phyloP scores from a whole-genome alignment of 352 stramenopile genomes.

The Thalassiosira allenii region DNA sequence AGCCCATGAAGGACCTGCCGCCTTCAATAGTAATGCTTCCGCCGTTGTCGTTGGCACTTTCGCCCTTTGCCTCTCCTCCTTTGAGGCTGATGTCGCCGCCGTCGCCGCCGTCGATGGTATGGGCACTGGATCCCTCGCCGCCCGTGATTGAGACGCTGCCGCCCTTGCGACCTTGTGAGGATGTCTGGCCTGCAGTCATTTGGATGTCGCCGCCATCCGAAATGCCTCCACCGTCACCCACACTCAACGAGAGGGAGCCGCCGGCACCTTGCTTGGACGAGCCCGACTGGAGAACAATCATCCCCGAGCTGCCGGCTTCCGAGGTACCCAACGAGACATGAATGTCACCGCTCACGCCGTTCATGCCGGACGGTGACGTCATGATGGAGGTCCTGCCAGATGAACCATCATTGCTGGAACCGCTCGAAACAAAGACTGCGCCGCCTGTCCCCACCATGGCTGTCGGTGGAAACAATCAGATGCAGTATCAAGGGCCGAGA shows the following conservation, averaged over 20 bases:
- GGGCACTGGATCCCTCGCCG: slow-evolving; percentile 87
- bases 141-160: slow-evolving; percentile 88
- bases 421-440: slow-evolving; percentile 62
- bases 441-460: slow-evolving; percentile 71
- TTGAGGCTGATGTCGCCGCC: slow-evolving; percentile 88
- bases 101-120: slow-evolving; percentile 91
- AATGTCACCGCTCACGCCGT: slow-evolving; percentile 88
- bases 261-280: slow-evolving; percentile 85
- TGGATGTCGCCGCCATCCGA: slow-evolving; percentile 88
- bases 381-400: slow-evolving; percentile 65
- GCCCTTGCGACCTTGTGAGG: slow-evolving; percentile 71
- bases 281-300: slow-evolving; percentile 87
- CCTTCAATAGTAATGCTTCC: slow-evolving; percentile 85
- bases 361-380: slow-evolving; percentile 85
- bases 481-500: not conserved
- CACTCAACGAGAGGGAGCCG: slow-evolving; percentile 86
- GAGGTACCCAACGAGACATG: slow-evolving; percentile 86
- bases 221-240: slow-evolving; percentile 88
- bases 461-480: not conserved
- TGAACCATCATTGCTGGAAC: slow-evolving; percentile 61
- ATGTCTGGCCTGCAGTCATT: slow-evolving; percentile 86
- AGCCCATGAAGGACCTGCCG: slow-evolving; percentile 77
- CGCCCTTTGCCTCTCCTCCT: slow-evolving; percentile 90
- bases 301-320: slow-evolving; percentile 86
- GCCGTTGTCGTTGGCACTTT: slow-evolving; percentile 90